These are phyloP conservation scores for Solanum sejunctum DNA, from an alignment of 257 asterid species.

Conservation along the genomic window DNA sequence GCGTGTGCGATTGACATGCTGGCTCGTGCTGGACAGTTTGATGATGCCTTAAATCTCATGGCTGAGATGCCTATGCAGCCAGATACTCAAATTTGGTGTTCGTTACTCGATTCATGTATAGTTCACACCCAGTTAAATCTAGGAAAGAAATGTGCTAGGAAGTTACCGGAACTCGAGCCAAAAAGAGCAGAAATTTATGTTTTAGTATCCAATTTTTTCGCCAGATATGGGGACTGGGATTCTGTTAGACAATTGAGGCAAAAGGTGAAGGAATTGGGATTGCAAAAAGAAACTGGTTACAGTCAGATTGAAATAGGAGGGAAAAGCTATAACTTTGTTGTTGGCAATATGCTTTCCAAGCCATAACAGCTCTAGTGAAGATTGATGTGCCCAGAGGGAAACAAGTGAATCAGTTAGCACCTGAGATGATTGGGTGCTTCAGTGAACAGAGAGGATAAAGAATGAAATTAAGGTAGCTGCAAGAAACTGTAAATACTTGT, in stretches of 20 bases:
- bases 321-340: conserved; percentile 6
- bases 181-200: conserved; percentile 18
- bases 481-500: neutral
- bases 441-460: conserved; percentile 2
- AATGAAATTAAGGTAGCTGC: neutral
- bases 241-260: conserved; percentile 11
- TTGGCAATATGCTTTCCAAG: conserved; percentile 2
- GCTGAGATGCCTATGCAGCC: conserved; percentile 16
- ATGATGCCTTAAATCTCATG: conserved; percentile 12
- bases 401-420: neutral
- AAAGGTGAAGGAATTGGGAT: conserved; percentile 7
- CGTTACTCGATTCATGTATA: conserved; percentile 18
- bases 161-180: conserved; percentile 12
- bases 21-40: conserved; percentile 22
- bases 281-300: conserved; percentile 17
- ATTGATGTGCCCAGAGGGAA: conserved; percentile 1
- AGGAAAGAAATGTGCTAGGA: conserved; percentile 12
- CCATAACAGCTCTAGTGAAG: neutral
- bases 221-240: conserved; percentile 18
- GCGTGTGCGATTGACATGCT: conserved; percentile 24
- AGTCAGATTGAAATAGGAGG: conserved; percentile 27
- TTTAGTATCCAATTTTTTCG: conserved; percentile 16
- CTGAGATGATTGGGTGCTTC: conserved; percentile 7
- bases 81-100: conserved; percentile 17
- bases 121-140: conserved; percentile 3